These are phyloP conservation scores for Coemansia brasiliensis DNA, from an alignment of 192 early-diverging fungal genomes.

Conservation along the genomic window DNA sequence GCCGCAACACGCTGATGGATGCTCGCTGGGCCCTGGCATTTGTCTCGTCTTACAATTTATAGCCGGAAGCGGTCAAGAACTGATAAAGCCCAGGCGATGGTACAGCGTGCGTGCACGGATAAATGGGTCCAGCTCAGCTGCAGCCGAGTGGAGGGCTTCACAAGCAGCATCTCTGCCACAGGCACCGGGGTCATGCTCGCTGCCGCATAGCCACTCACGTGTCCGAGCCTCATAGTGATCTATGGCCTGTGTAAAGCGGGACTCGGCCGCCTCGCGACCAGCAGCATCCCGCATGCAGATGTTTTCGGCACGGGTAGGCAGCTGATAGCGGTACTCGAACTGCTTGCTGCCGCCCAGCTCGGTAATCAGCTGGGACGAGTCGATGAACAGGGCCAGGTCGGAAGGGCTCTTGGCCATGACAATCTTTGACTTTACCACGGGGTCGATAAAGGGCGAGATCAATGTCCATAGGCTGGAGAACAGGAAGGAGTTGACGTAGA, in stretches of 20 bases:
- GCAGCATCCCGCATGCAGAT: constrained; percentile 50
- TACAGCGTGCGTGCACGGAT: constrained; percentile 53
- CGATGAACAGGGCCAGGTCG: constrained; percentile 65
- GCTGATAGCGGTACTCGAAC: constrained; percentile 60
- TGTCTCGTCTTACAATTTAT: constrained; percentile 50
- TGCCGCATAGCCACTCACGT: constrained; percentile 49
- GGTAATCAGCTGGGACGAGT: constrained; percentile 55
- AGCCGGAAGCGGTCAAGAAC: background rate
- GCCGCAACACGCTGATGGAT: constrained; percentile 85
- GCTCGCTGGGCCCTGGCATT: constrained; percentile 88
- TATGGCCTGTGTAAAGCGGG: constrained; percentile 32
- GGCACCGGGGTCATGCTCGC: background rate
- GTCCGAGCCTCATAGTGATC: constrained; percentile 50
- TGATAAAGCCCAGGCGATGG: constrained; percentile 46
- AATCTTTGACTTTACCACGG: constrained; percentile 85
- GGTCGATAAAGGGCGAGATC: constrained; percentile 82
- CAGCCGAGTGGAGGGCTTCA: constrained; percentile 38
- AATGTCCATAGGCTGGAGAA: constrained; percentile 82
- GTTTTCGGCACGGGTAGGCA: constrained; percentile 54
- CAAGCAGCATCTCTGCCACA: constrained; percentile 23
- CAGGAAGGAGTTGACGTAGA: constrained; percentile 82
- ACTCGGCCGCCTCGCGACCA: constrained; percentile 39
- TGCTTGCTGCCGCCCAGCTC: constrained; percentile 64
- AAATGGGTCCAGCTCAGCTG: constrained; percentile 55
- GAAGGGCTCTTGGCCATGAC: constrained; percentile 64